Evolutionary conservation across 2,329 filamentous ascomycete genomes (phyloP).

Genomic region (Pseudogymnoascus sp.): DNA sequence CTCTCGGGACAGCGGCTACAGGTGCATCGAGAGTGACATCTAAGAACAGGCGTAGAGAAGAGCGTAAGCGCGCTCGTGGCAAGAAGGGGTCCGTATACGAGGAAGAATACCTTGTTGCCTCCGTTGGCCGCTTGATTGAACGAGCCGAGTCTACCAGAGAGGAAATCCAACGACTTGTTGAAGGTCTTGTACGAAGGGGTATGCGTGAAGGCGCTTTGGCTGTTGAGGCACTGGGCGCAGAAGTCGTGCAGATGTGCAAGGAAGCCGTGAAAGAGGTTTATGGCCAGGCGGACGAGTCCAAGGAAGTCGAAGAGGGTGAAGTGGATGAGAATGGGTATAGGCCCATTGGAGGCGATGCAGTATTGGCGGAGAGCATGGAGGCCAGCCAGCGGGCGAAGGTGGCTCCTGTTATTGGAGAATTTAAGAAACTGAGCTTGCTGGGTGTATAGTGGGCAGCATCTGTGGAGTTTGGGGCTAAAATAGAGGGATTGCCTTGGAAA

Average conservation of each 20-base stretch:
- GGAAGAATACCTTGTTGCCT: conserved; percentile 92
- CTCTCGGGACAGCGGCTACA: conserved; percentile 62
- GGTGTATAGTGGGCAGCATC: conserved; percentile 15
- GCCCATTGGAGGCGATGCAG: conserved; percentile 28
- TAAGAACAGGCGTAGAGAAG: conserved; percentile 83
- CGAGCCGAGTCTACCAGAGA: conserved; percentile 65
- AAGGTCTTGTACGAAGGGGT: conserved; percentile 66
- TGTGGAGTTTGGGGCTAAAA: conserved; percentile 8
- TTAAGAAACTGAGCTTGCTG: conserved; percentile 39
- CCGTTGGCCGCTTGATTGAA: conserved; percentile 74
- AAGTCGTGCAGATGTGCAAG: conserved; percentile 65
- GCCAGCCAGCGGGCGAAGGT: conserved; percentile 25
- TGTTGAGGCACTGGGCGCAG: conserved; percentile 64
- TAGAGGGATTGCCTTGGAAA: conserved; percentile 3
- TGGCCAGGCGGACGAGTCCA: conserved; percentile 27
- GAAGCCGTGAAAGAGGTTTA: conserved; percentile 67
- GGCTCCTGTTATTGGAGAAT: conserved; percentile 28
- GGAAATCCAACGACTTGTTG: conserved; percentile 68
- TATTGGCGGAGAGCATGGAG: conserved; percentile 28
- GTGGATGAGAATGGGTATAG: conserved; percentile 24
- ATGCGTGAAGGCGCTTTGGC: conserved; percentile 85
- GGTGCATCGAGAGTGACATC: conserved; percentile 70
- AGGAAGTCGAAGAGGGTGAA: conserved; percentile 21
- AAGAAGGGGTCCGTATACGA: conserved; percentile 98
- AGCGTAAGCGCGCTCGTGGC: conserved; percentile 87